These are phyloP conservation scores for Boletus rex-veris DNA, from an alignment of 768 basidiomycete genomes.

Conservation along the genomic window DNA sequence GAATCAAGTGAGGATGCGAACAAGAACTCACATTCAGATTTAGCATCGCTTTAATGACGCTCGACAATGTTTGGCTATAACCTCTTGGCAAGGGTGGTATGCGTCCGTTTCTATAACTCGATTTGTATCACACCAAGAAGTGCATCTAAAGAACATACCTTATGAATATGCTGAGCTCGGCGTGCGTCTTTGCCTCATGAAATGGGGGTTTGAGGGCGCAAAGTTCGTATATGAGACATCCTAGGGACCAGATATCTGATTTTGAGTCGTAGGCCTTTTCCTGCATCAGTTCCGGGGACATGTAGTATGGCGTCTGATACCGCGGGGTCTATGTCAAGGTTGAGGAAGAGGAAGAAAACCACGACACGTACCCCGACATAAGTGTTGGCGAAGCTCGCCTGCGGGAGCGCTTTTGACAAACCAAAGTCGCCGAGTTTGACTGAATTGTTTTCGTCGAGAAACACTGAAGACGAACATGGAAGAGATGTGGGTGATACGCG, in stretches of 20 bases:
- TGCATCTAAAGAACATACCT: slow-evolving; percentile 44
- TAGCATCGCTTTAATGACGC: slow-evolving; percentile 84
- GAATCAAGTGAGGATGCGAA: not conserved
- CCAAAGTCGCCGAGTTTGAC: slow-evolving; percentile 98
- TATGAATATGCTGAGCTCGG: slow-evolving; percentile 79
- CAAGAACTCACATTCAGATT: slow-evolving; percentile 64
- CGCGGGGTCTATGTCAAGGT: slow-evolving; percentile 37
- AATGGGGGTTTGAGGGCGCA: slow-evolving; percentile 94
- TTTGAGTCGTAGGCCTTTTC: slow-evolving; percentile 98
- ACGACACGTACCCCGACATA: slow-evolving; percentile 82
- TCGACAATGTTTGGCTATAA: slow-evolving; percentile 68
- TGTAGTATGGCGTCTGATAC: slow-evolving; percentile 94
- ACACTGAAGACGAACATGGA: slow-evolving; percentile 50
- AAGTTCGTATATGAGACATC: slow-evolving; percentile 94
- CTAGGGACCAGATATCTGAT: slow-evolving; percentile 97
- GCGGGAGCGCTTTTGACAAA: slow-evolving; percentile 84
- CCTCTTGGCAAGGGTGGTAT: slow-evolving; percentile 86
- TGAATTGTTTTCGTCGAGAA: slow-evolving; percentile 78
- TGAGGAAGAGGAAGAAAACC: not conserved
- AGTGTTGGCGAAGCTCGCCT: slow-evolving; percentile 89
- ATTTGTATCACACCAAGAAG: not conserved
- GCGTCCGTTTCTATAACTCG: slow-evolving; percentile 62
- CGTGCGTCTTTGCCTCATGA: slow-evolving; percentile 87
- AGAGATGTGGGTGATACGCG: not conserved
- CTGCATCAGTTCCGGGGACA: slow-evolving; percentile 98